Percentiles rank a stretch among this genome's conserved stretches.
Conservation (phyloP, 2,329 filamentous ascomycete species). For the Botryotinia narcissicola region DNA sequence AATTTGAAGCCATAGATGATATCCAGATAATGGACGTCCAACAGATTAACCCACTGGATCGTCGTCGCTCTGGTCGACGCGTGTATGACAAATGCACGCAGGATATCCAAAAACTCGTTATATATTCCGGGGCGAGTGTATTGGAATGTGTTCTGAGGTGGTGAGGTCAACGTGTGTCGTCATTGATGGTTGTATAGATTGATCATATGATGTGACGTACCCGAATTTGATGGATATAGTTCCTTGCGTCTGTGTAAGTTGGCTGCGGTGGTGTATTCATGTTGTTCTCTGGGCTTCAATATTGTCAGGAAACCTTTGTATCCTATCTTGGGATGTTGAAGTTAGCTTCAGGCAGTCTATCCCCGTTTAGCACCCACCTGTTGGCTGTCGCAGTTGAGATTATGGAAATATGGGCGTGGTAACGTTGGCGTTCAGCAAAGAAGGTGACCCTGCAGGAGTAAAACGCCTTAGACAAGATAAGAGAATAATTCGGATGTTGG, state of each 20-base stretch:
- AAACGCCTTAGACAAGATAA: background rate
- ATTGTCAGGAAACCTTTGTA: too few relatives aligned
- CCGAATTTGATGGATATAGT: background rate
- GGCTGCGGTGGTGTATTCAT: background rate
- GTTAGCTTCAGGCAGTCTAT: background rate
- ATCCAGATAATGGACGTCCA: background rate
- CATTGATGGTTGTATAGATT: background rate
- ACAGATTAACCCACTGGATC: background rate
- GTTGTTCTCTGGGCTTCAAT: background rate
- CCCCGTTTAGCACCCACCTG: too few relatives aligned
- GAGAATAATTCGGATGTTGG: background rate
- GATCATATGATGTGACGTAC: background rate
- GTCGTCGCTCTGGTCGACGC: accelerated
- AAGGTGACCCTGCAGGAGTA: background rate
- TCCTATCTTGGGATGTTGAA: background rate
- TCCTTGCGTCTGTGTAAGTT: background rate
- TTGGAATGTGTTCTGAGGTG: background rate
- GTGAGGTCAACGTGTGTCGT: background rate
- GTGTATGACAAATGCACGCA: accelerated
- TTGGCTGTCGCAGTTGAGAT: background rate
- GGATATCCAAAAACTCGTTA: accelerated
- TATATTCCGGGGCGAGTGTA: accelerated
- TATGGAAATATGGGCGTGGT: background rate
- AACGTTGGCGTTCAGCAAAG: background rate
- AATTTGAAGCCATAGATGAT: background rate